Evolutionary conservation across 2,329 filamentous ascomycete genomes (phyloP), one percentile per base, ranked within the genome.

Genomic region (Sarocladium oryzae): DNA sequence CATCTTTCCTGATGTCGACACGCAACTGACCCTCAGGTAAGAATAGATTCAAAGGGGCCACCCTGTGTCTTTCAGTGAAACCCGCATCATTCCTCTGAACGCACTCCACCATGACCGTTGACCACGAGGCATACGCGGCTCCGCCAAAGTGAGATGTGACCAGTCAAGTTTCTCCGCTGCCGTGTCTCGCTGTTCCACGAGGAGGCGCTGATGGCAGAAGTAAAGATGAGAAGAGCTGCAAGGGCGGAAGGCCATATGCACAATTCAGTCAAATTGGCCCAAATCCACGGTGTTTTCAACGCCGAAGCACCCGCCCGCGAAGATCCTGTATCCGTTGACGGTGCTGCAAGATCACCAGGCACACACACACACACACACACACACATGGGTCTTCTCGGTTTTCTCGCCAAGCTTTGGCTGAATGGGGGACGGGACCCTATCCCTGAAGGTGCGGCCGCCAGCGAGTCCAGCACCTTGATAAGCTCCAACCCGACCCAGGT

Each of bases 51-150:
- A 20, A 21, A 40, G 36, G 36, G 10, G 36, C 16, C 36, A 20
- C 16, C 16, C 16, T 40, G 20, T 15, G 37, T 40, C 23, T 23
- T n/a, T 40, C 37, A 28, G 40, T 16, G 4, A 30, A 28, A 5
- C 30, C 40, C 40, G 21, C 40, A 28, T 28, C 40, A 28, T 28
- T n/a, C n/a, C n/a, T n/a, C n/a, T n/a, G n/a, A 21, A 18, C 21
- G 18, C 37, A 21, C 40, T 28, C 40, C 43, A 48, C 43, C 26
- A 18, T 20, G 15, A 33, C 43, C 26, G 43, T 48, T 48, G 43
- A 30, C 26, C 43, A 48, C 43, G 43, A 32, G 43, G 43, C 28
- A 18, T 11, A 30, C 9, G 26, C n/a, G 28, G n/a, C 43, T 23
- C 28, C 10, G 10, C n/a, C 2, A 20, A 48, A 33, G 43, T 48